These are phyloP conservation scores for Naumovozyma baii DNA, from an alignment of 805 yeast genomes.

Conservation along the genomic window DNA sequence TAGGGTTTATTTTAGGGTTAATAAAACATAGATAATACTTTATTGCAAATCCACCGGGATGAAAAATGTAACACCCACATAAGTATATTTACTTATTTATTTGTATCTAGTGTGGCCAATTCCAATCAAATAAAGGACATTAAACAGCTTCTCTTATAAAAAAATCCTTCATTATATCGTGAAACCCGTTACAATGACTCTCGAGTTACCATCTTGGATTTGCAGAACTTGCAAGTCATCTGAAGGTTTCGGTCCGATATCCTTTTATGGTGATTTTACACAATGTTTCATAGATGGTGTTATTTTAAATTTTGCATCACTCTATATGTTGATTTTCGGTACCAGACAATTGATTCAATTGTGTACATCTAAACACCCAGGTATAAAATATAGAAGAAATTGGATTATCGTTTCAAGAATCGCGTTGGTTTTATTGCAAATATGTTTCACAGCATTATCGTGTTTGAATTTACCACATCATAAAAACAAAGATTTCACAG, in stretches of 20 bases:
- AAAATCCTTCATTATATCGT: not conserved
- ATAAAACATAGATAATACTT: too few relatives aligned
- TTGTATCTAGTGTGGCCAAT: too few relatives aligned
- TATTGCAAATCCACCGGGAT: too few relatives aligned
- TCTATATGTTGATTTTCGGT: conserved; percentile 38
- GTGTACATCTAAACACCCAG: conserved; percentile 16
- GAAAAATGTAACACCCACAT: too few relatives aligned
- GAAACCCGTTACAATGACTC: not conserved
- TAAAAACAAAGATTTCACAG: conserved; percentile 13
- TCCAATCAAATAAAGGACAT: too few relatives aligned
- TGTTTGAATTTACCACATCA: conserved; percentile 14
- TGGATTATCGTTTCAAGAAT: conserved; percentile 32
- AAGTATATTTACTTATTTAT: too few relatives aligned
- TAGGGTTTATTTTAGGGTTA: too few relatives aligned
- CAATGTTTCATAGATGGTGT: conserved; percentile 52
- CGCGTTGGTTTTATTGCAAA: conserved; percentile 26
- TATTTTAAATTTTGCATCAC: conserved; percentile 34
- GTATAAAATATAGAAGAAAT: conserved; percentile 31
- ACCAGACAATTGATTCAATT: conserved; percentile 28
- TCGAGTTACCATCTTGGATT: conserved; percentile 4
- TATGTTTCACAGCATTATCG: conserved; percentile 22
- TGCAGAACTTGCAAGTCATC: conserved; percentile 19
- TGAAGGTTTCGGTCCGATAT: conserved; percentile 38
- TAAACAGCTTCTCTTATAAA: too few relatives aligned
- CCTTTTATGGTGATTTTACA: conserved; percentile 45